phyloP scores from a whole-genome alignment of 495 filamentous ascomycete species.

The Rostrohypoxylon terebratum region DNA sequence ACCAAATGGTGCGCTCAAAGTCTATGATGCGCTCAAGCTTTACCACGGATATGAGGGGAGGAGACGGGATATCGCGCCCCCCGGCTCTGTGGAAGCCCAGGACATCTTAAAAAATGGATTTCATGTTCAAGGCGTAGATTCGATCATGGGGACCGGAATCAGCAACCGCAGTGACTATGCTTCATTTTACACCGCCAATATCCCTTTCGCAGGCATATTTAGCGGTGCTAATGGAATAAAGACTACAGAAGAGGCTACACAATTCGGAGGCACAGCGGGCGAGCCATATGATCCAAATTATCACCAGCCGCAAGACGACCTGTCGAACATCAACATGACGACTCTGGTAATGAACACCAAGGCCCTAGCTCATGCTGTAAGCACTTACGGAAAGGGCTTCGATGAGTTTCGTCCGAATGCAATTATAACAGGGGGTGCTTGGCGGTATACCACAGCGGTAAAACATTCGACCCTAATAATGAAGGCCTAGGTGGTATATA shows the following conservation, averaged over 20 bases:
- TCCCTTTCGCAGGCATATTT: conserved; percentile 51
- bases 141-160: conserved; percentile 51
- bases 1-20: conserved; percentile 68
- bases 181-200: conserved; percentile 37
- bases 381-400: conserved; percentile 28
- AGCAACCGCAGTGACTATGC: conserved; percentile 50
- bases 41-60: not conserved
- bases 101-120: conserved; percentile 64
- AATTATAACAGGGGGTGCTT: not conserved
- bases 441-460: not conserved
- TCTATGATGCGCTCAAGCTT: conserved; percentile 62
- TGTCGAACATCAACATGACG: conserved; percentile 35
- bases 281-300: conserved; percentile 36
- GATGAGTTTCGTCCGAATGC: not conserved
- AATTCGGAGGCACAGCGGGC: conserved; percentile 39
- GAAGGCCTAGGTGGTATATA: conserved; percentile 8
- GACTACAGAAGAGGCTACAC: conserved; percentile 45
- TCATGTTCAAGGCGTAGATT: conserved; percentile 44
- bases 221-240: conserved; percentile 60
- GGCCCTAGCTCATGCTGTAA: conserved; percentile 37
- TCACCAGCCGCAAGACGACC: conserved; percentile 30
- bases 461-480: not conserved
- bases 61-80: conserved; percentile 41
- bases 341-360: conserved; percentile 35
- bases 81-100: conserved; percentile 67